phyloP scores from a whole-genome alignment of 1,284 basidiomycete species.

The Athelia psychrophila region DNA sequence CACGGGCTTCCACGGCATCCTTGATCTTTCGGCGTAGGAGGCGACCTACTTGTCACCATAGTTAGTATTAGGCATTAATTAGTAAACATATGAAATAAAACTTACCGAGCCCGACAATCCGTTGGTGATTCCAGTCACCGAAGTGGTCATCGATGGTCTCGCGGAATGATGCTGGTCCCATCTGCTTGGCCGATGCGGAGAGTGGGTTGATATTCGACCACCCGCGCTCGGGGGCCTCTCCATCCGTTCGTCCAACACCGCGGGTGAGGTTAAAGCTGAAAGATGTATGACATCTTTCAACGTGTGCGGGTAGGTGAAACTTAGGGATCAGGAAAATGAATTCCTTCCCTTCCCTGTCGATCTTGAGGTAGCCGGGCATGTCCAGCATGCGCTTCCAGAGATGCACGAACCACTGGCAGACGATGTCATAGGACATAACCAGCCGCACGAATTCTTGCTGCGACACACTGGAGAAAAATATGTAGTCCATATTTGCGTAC shows the following conservation, averaged over 20 bases:
- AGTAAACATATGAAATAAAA: not conserved
- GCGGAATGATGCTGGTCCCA: not conserved
- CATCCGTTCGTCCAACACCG: not conserved
- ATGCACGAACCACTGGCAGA: constrained; percentile 15
- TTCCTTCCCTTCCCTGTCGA: not conserved
- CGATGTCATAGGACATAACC: constrained; percentile 14
- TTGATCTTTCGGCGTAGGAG: not conserved
- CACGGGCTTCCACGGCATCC: not conserved
- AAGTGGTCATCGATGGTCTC: constrained; percentile 1
- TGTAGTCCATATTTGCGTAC: constrained; percentile 19
- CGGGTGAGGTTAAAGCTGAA: not conserved
- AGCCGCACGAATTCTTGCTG: not conserved
- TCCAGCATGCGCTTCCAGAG: constrained; percentile 5
- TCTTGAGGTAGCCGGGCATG: not conserved
- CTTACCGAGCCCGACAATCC: not conserved
- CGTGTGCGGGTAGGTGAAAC: constrained; percentile 2
- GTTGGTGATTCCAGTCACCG: not conserved
- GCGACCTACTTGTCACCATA: not conserved
- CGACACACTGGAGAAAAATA: constrained; percentile 8
- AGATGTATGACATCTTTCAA: not conserved
- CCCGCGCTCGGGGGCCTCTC: not conserved
- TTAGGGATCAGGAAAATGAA: not conserved
- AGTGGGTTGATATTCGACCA: not conserved
- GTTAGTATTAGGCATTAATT: not conserved
- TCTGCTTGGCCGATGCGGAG: not conserved